These are phyloP conservation scores for Coprinellus micaceus DNA, from an alignment of 768 basidiomycete species.

Conservation along the genomic window DNA sequence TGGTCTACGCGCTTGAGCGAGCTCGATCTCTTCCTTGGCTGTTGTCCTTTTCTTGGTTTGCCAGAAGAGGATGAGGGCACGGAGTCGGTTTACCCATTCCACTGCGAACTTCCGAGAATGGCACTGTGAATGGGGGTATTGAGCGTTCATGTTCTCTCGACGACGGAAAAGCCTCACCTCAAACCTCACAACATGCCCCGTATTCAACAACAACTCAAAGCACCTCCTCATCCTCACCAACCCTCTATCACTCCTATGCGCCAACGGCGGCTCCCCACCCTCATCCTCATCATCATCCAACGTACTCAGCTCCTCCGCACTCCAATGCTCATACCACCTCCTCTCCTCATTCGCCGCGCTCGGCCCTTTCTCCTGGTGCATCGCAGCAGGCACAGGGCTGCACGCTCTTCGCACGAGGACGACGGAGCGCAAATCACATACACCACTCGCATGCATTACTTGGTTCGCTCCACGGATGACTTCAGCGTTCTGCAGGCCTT, in stretches of 20 bases:
- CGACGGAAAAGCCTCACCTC: conserved; percentile 52
- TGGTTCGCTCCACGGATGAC: conserved; percentile 60
- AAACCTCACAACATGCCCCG: conserved; percentile 67
- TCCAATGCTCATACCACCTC: conserved; percentile 29
- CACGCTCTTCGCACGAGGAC: conserved; percentile 61
- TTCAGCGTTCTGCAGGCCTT: conserved; percentile 48
- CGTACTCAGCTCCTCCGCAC: conserved; percentile 35
- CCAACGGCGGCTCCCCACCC: conserved; percentile 58
- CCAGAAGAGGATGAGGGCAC: conserved; percentile 75
- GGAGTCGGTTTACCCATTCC: conserved; percentile 84
- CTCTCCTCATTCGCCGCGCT: conserved; percentile 27
- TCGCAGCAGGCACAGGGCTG: conserved; percentile 36
- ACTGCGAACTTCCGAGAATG: conserved; percentile 61
- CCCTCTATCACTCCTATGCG: conserved; percentile 38
- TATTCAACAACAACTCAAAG: conserved; percentile 73
- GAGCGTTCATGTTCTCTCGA: too few relatives aligned
- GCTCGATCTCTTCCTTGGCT: conserved; percentile 76
- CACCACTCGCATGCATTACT: conserved; percentile 60
- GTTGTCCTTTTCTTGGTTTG: conserved; percentile 69
- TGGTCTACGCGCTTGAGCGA: conserved; percentile 57
- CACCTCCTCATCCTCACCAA: conserved; percentile 56
- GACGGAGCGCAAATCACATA: conserved; percentile 71
- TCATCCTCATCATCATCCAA: conserved; percentile 58
- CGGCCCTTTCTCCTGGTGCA: conserved; percentile 31
- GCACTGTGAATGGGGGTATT: conserved; percentile 50